Percentiles rank a stretch among this genome's conserved stretches.
phyloP scores from a whole-genome alignment of 2,329 filamentous ascomycete genomes.

The Alternaria infectoria region DNA sequence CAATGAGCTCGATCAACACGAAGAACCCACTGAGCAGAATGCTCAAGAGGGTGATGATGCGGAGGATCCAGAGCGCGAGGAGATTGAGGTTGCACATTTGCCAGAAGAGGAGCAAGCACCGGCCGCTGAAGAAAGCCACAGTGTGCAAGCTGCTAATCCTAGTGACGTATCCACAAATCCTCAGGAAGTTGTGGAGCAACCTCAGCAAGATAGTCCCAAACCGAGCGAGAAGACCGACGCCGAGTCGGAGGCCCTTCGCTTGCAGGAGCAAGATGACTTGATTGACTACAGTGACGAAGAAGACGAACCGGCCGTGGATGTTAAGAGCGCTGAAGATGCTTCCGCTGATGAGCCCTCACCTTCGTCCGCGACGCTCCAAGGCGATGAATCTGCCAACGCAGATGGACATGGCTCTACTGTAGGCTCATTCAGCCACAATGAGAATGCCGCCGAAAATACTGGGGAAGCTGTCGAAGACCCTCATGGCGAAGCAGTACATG shows the following conservation, averaged over 20 bases:
- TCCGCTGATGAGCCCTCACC: conserved; percentile 26
- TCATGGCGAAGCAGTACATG: conserved; percentile 1
- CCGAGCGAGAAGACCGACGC: background rate
- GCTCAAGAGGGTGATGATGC: background rate
- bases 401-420: conserved; percentile 7
- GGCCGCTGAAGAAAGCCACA: background rate
- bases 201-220: background rate
- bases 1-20: background rate
- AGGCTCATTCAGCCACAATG: conserved; percentile 3
- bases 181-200: background rate
- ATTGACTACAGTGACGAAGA: conserved; percentile 61
- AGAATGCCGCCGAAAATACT: conserved; percentile 1
- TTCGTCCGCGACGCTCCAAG: conserved; percentile 44
- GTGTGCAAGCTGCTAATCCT: background rate
- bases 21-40: background rate
- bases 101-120: background rate
- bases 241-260: conserved; percentile 17
- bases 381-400: conserved; percentile 32
- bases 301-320: conserved; percentile 24
- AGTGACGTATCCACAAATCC: background rate
- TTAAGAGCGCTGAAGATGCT: conserved; percentile 11
- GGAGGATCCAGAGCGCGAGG: background rate
- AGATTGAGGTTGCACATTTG: background rate
- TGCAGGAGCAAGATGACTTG: conserved; percentile 49
- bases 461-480: conserved; percentile 3